Percentiles rank a stretch among this genome's conserved stretches.
Conservation (phyloP, 306 rosid species). For the Rosa chinensis region DNA sequence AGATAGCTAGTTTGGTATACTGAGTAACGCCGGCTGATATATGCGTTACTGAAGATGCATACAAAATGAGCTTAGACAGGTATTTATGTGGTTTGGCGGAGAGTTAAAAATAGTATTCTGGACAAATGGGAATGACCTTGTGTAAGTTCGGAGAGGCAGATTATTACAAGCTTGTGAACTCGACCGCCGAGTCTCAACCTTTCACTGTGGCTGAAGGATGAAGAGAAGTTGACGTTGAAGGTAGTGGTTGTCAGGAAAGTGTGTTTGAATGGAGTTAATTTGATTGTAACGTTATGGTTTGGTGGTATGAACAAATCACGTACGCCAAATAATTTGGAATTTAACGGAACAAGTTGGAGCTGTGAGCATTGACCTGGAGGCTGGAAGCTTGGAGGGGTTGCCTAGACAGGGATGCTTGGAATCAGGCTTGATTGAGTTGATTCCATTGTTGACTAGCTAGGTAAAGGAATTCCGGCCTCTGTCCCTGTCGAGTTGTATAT, state of each 20-base stretch:
- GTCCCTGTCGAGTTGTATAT: neutral
- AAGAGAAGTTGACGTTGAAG: neutral
- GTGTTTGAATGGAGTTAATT: neutral
- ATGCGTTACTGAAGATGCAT: neutral
- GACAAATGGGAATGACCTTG: neutral
- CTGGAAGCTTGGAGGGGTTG: neutral
- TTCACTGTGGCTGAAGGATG: conserved; percentile 5
- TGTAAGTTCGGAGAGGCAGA: neutral
- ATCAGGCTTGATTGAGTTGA: neutral
- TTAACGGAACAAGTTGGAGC: neutral
- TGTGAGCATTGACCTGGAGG: neutral
- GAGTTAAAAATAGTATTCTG: conserved; percentile 1
- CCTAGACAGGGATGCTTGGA: neutral
- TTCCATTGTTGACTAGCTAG: neutral
- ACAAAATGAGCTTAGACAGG: neutral
- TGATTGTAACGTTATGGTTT: neutral
- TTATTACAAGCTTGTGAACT: neutral
- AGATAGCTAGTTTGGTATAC: neutral
- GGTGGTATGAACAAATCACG: neutral
- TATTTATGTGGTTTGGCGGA: neutral
- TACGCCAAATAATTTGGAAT: neutral
- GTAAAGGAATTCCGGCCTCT: neutral
- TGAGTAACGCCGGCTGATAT: neutral
- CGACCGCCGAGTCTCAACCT: conserved; percentile 22
- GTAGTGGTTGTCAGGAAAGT: conserved; percentile 9